phyloP scores from a whole-genome alignment of 108 stramenopile species.

The Skeletonema menzelii region DNA sequence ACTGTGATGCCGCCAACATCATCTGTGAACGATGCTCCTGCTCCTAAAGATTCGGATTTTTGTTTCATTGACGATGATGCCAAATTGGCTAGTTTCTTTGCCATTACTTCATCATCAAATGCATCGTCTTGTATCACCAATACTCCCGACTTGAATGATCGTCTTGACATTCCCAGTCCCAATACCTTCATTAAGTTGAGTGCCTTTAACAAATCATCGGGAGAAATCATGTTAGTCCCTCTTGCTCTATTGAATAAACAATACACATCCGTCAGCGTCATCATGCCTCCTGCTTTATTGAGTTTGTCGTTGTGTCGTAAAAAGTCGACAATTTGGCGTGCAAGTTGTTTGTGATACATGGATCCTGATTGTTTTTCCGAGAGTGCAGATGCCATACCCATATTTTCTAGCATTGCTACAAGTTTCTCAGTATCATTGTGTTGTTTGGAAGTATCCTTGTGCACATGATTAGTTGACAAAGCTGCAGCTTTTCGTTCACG shows the following conservation, averaged over 20 bases:
- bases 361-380: conserved; percentile 72
- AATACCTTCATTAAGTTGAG: conserved; percentile 63
- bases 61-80: conserved; percentile 30
- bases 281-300: conserved; percentile 59
- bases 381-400: conserved; percentile 96
- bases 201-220: conserved; percentile 91
- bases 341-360: conserved; percentile 86
- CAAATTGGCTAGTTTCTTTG: conserved; percentile 54
- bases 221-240: conserved; percentile 94
- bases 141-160: conserved; percentile 84
- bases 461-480: conserved; percentile 2
- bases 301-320: conserved; percentile 59
- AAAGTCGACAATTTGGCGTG: conserved; percentile 96
- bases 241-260: conserved; percentile 94
- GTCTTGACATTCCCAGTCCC: conserved; percentile 77
- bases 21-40: too few relatives aligned
- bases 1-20: conserved; percentile 51
- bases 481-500: conserved; percentile 28
- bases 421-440: conserved; percentile 59
- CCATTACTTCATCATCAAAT: conserved; percentile 62
- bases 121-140: conserved; percentile 81
- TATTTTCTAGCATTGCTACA: conserved; percentile 69
- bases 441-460: conserved; percentile 4
- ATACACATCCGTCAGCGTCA: conserved; percentile 86
- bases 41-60: neutral